Base-by-base conservation (phyloP, 805 yeast genomes). In the Debaryomyces castellii region DNA sequence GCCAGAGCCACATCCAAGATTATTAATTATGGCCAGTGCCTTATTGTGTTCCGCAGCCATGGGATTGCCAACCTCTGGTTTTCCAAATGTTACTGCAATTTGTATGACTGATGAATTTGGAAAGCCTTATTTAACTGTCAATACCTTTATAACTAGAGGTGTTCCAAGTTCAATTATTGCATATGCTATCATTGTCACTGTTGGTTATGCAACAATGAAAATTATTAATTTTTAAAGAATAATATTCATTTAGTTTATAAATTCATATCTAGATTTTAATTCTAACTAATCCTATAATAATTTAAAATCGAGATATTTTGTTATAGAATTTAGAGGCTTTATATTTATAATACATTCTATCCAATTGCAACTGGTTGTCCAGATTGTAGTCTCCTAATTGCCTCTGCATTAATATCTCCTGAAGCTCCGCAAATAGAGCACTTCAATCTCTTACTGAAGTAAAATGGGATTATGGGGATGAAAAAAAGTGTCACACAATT, bases 11-110 rank as follows among this genome's bases (percentile, higher is more conserved):
- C 97, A 89, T 65, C 96, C 98, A 28, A 77, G 90, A 51, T 60
- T 92, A 39, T 71, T 94, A 54, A 85, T 94, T 39, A 78, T 81
- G 82, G 71, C 74, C 10, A 73, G 80, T 44, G 83, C 83, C 2
- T 64, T 81, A 50, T 71, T 94, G 50, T 89, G 97, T 58, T 92
- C 98, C 0, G 84, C 87, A 30, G 99, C 98, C 2, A 94, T 94
- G 98, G 98, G 97, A 1, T 71, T 94, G 44, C 98, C 99, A 23
- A 94, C 98, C 0, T 87, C 96, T 2, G 98, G 99, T 0, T 92
- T 94, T 74, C 99, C 99, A 4, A 94, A 94, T 58, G 97, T 94
- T 28, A 90, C 98, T 0, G 99, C 98, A 0, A 89, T 94, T 50
- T 90, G 97, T 47, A 82, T 90, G 82, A 83, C 91, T 5, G 96